phyloP scores from a whole-genome alignment of 805 yeast species.

The Cyberlindnera maritima region DNA sequence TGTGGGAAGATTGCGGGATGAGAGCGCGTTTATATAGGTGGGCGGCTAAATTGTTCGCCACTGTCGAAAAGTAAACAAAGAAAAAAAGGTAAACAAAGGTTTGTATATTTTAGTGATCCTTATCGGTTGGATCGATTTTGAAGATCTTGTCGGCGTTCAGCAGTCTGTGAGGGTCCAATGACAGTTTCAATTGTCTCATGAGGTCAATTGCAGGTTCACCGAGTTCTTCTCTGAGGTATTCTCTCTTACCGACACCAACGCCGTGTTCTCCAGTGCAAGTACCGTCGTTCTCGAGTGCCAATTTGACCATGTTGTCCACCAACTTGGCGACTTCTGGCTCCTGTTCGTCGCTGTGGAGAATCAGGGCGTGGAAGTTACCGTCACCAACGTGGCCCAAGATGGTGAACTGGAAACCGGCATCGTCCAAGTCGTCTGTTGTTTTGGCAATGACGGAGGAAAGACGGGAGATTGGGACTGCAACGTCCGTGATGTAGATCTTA shows the following conservation, averaged over 20 bases:
- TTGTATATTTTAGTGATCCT: slow-evolving; percentile 9
- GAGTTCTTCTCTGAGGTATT: slow-evolving; percentile 56
- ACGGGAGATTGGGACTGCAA: slow-evolving; percentile 75
- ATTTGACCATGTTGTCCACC: slow-evolving; percentile 58
- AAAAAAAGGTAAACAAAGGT: too few relatives aligned
- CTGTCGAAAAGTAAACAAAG: too few relatives aligned
- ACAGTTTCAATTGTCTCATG: slow-evolving; percentile 71
- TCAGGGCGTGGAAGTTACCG: slow-evolving; percentile 73
- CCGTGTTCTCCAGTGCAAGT: slow-evolving; percentile 91
- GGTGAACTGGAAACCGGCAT: slow-evolving; percentile 51
- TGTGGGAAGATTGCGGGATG: too few relatives aligned
- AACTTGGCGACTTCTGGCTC: slow-evolving; percentile 43
- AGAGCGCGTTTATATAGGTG: too few relatives aligned
- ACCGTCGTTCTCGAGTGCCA: slow-evolving; percentile 71
- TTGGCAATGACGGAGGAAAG: slow-evolving; percentile 61
- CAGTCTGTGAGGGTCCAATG: slow-evolving; percentile 70
- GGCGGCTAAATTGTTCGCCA: too few relatives aligned
- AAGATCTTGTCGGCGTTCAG: slow-evolving; percentile 81
- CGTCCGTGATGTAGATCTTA: slow-evolving; percentile 73
- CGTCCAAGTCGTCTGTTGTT: slow-evolving; percentile 56
- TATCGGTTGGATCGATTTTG: slow-evolving; percentile 57
- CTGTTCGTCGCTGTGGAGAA: slow-evolving; percentile 55
- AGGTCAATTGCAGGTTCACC: slow-evolving; percentile 65
- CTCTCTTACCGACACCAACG: slow-evolving; percentile 75
- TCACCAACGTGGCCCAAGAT: slow-evolving; percentile 83